Evolutionary conservation across 2,329 filamentous ascomycete genomes (phyloP), one percentile per base, ranked within the genome.

Genomic region (Hypocreales sp.): DNA sequence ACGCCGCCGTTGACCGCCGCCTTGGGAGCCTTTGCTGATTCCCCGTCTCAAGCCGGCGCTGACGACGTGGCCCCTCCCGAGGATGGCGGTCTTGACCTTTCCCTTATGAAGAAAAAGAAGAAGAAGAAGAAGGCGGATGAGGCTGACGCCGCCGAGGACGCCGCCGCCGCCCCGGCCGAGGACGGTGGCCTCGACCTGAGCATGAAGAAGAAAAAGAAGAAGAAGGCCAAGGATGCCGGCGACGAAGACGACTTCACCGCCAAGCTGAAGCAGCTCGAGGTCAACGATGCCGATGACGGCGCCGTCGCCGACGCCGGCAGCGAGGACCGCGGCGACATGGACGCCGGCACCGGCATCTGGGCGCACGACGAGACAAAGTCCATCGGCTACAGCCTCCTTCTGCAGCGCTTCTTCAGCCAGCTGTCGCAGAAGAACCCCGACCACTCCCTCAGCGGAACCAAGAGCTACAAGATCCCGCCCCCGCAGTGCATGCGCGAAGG

Each of bases 401-500:
- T 95, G 39, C 70, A 67, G 47, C 82, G 90, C 42, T 98, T 98
- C 70, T 98, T 94, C 72, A 78, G 72, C 50, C 79, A 92, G 40
- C 74, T 98, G 37, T 76, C 90, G 56, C 81, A 87, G 58, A 86
- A 92, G 67, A 92, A 98, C 65, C 90, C 90, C 44, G 90, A 98
- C 53, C 79, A 95, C 47, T 78, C 87, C 38, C 79, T 81, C 36
- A 81, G 75, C 52, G 83, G 83, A 40, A 74, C 76, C 47, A 90
- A 84, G 68, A 92, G 80, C 58, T 98, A 95, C 74, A 95, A 95
- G 74, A 98, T 98, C 43, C 90, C 90, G 28, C 90, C 90, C 28
- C 90, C 90, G 27, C 90, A 98, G 65, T 95, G 90, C 62, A 74
- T 95, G 50, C 86, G 90, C 62, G 90, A 98, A 84, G 90, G 90